Evolutionary conservation across 148 eudicot genomes (phyloP).

Genomic region (Rhododendron molle): DNA sequence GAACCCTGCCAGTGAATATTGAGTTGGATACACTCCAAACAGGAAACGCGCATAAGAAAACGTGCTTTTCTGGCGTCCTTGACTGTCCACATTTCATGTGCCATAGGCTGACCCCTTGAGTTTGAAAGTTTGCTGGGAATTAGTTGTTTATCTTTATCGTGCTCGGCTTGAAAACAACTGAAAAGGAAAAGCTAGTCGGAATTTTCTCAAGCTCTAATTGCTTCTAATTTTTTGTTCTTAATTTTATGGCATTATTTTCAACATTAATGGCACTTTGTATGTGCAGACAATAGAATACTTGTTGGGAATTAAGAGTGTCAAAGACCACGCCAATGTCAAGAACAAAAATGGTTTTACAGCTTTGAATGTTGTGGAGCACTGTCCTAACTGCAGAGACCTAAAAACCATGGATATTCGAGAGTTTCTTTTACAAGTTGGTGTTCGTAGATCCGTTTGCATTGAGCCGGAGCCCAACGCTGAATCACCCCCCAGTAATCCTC

Average conservation of each 20-base stretch:
- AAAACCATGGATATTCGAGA: constrained; percentile 29
- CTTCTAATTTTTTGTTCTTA: neutral
- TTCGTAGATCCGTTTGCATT: neutral
- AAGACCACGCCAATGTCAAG: constrained; percentile 12
- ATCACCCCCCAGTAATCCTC: neutral
- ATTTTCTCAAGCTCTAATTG: neutral
- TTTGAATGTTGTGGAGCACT: constrained; percentile 30
- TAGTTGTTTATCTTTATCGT: too few relatives aligned
- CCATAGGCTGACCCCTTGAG: too few relatives aligned
- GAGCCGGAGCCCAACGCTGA: neutral
- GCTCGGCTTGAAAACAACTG: too few relatives aligned
- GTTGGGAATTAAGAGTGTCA: neutral
- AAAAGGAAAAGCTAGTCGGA: too few relatives aligned
- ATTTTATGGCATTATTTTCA: neutral
- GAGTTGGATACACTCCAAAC: too few relatives aligned
- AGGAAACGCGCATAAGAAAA: too few relatives aligned
- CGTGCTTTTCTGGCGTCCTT: too few relatives aligned
- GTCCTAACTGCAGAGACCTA: constrained; percentile 30
- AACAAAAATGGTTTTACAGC: constrained; percentile 33
- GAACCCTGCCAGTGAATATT: too few relatives aligned
- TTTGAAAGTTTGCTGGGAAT: too few relatives aligned
- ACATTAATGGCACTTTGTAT: neutral
- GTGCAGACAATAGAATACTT: constrained; percentile 29
- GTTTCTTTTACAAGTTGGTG: constrained; percentile 27
- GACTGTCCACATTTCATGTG: too few relatives aligned